These are phyloP conservation scores for Penicillium glabrum DNA, from an alignment of 2,329 filamentous ascomycete species.

Conservation along the genomic window DNA sequence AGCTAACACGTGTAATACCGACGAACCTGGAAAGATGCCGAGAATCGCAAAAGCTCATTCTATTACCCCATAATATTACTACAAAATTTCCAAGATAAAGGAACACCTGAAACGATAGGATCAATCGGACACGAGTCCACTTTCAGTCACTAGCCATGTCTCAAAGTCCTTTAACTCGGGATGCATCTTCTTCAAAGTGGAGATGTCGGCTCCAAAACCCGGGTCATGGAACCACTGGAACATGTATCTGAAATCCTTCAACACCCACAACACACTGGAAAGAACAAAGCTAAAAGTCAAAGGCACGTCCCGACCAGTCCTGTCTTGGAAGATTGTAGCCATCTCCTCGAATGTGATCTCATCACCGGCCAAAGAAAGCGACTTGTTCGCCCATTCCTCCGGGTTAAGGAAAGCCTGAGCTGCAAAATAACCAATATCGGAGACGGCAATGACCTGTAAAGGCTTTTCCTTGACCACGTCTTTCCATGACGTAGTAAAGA, in stretches of 20 bases:
- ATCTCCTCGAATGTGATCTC: slow-evolving; percentile 51
- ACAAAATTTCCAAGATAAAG: neutral
- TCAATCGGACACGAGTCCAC: slow-evolving; percentile 32
- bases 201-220: slow-evolving; percentile 50
- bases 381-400: slow-evolving; percentile 45
- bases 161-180: slow-evolving; percentile 49
- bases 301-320: slow-evolving; percentile 46
- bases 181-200: slow-evolving; percentile 43
- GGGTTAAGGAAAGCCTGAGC: slow-evolving; percentile 51
- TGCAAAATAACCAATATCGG: slow-evolving; percentile 55
- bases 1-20: too few relatives aligned
- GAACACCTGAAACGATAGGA: neutral
- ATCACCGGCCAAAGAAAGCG: slow-evolving; percentile 54
- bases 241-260: slow-evolving; percentile 50
- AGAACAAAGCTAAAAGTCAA: slow-evolving; percentile 43
- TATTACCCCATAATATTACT: neutral
- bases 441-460: slow-evolving; percentile 44
- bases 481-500: slow-evolving; percentile 47
- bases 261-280: slow-evolving; percentile 39
- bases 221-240: slow-evolving; percentile 52
- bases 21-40: neutral
- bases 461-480: slow-evolving; percentile 43
- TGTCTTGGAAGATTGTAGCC: slow-evolving; percentile 46
- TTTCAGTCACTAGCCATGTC: slow-evolving; percentile 51
- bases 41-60: neutral